Base-by-base conservation (phyloP, 2,329 filamentous ascomycete species). In the Periconia sp. region DNA sequence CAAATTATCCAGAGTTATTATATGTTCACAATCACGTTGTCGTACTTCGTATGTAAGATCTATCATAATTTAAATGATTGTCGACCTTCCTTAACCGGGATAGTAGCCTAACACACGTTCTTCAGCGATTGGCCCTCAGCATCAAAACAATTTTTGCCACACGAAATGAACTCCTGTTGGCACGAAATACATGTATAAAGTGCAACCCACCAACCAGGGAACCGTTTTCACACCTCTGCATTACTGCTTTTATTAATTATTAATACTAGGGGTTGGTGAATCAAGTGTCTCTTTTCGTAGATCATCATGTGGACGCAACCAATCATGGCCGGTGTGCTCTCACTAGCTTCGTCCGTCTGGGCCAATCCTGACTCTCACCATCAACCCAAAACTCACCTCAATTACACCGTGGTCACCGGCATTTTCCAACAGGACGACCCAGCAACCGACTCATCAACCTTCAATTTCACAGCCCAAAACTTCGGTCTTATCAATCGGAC, bases 341-440 rank as follows among this genome's bases (percentile, higher is more conserved):
- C n/a, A 58, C 61, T 35, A 27, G 20, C 45, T 15, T 8, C 31
- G 14, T 19, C n/a, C 14, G 31, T 19, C 18, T 47, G 15, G 15
- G 54, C 62, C 41, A 48, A 59, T 3, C 55, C 50, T 43, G 47
- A 50, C 45, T n/a, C 47, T 40, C 58, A 61, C 15, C 55, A 58
- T 19, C 56, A 56, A n/a, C 60, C 54, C 15, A 47, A 55, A 40
- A 65, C 54, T n/a, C 59, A 82, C 51, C 79, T 86, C 65, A 81
- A 82, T 53, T 88, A 87, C 66, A 82, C 80, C 0, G 81, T 85
- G 0, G 77, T 89, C 0, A 74, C 77, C 0, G 86, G 84, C 0
- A 84, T 85, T 69, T 89, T 89, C 62, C 73, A 84, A 19, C 86
- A 89, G 63, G 86, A 89, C 63, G 80, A 87, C 19, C 64, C 76